Conservation (phyloP, 345 rosid genomes). For the Syzygium aromaticum region DNA sequence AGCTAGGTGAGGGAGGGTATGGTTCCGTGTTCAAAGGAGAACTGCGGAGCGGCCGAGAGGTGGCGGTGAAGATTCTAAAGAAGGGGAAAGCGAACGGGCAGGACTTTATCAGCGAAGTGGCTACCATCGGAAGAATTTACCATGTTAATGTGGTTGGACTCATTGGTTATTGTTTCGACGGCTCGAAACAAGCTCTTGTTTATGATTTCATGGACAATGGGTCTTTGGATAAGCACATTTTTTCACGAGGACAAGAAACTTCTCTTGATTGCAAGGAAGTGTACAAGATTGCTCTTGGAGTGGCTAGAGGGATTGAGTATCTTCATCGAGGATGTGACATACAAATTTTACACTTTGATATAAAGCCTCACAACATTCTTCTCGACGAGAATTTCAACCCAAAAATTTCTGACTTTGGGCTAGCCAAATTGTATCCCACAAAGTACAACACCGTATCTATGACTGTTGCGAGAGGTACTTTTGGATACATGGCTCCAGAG, state of each 20-base stretch:
- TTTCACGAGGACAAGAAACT: not conserved
- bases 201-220: not conserved
- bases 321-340: not conserved
- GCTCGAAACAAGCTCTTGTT: not conserved
- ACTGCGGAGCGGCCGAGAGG: rapidly evolving
- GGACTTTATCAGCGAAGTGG: not conserved
- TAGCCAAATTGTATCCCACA: rapidly evolving
- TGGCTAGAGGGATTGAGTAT: not conserved
- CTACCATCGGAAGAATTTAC: not conserved
- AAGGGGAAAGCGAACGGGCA: not conserved
- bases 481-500: not conserved
- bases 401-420: not conserved
- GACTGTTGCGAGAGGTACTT: not conserved
- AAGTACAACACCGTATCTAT: rapidly evolving
- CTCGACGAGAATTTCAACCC: not conserved
- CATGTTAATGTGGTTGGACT: not conserved
- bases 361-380: not conserved
- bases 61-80: not conserved
- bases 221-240: not conserved
- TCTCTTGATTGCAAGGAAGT: not conserved
- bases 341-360: not conserved
- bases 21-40: not conserved
- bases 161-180: not conserved
- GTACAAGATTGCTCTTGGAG: not conserved
- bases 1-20: not conserved